Percentiles rank a stretch among this genome's conserved stretches.
Conservation (phyloP, 441 rosid species). For the Lagerstroemia fauriei region DNA sequence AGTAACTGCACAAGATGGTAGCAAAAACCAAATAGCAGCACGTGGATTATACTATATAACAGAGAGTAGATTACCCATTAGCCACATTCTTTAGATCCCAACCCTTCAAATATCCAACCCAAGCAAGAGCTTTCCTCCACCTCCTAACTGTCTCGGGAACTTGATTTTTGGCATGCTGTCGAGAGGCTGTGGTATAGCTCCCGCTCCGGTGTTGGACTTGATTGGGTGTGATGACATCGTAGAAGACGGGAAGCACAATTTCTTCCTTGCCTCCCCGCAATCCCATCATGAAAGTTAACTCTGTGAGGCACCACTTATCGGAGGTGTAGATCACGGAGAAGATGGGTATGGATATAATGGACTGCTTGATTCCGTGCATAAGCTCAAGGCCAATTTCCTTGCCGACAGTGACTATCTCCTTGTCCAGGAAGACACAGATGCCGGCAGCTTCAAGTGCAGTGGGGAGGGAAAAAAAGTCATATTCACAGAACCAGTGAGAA, state of each 20-base stretch:
- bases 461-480: too few species aligned
- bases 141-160: neutral
- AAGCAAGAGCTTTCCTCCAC: neutral
- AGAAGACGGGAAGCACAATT: constrained; percentile 3
- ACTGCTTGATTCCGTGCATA: neutral
- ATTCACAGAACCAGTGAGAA: too few species aligned
- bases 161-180: neutral
- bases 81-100: neutral
- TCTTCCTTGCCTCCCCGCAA: neutral
- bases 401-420: neutral
- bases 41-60: neutral
- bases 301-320: constrained; percentile 4
- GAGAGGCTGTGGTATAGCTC: neutral
- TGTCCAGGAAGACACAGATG: constrained; percentile 8
- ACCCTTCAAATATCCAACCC: constrained; percentile 3
- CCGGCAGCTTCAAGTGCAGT: neutral
- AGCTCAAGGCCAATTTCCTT: constrained; percentile 6
- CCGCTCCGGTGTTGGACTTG: neutral
- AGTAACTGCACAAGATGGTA: neutral
- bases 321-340: neutral
- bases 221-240: neutral
- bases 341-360: neutral
- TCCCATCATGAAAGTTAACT: neutral
- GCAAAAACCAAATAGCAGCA: neutral
- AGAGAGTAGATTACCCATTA: constrained; percentile 6